These are phyloP conservation scores for Pseudocercospora macadamiae DNA, from an alignment of 2,329 filamentous ascomycete genomes.

Conservation along the genomic window DNA sequence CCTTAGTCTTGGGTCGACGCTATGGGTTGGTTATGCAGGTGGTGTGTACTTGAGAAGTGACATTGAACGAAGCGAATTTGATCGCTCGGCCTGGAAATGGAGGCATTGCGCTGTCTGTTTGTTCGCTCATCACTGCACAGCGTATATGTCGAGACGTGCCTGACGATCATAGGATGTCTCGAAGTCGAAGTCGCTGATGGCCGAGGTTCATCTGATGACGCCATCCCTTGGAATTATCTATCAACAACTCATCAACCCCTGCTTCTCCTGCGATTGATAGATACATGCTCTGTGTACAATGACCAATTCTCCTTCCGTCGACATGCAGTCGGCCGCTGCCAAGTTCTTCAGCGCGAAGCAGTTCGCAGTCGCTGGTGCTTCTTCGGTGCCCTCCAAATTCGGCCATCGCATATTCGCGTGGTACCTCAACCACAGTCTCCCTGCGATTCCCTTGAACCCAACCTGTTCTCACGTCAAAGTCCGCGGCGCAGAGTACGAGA, in stretches of 20 bases:
- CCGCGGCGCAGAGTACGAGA: conserved; percentile 60
- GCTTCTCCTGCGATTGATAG: background rate
- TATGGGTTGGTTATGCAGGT: conserved; percentile 14
- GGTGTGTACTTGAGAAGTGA: conserved; percentile 46
- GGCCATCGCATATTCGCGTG: conserved; percentile 90
- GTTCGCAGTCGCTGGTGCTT: conserved; percentile 90
- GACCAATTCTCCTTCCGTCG: background rate
- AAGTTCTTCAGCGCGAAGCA: conserved; percentile 78
- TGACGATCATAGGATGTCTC: background rate
- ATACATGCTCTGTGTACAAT: background rate
- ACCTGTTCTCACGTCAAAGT: conserved; percentile 66
- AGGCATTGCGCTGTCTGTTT: conserved; percentile 21
- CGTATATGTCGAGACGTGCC: too few species aligned
- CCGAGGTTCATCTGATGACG: background rate
- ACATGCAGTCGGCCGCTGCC: conserved; percentile 71
- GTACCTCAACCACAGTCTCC: conserved; percentile 78
- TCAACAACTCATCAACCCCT: background rate
- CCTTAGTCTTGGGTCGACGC: conserved; percentile 17
- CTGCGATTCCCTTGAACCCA: conserved; percentile 84
- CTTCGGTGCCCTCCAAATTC: conserved; percentile 80
- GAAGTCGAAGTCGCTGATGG: background rate
- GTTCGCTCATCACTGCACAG: conserved; percentile 13
- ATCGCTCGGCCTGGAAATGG: conserved; percentile 45
- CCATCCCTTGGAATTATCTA: background rate
- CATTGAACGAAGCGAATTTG: conserved; percentile 49